A percentile compares a stretch with the other conserved stretches of the same genome.
phyloP scores from a whole-genome alignment of 2,329 filamentous ascomycete genomes.

The Neofusicoccum sp. region DNA sequence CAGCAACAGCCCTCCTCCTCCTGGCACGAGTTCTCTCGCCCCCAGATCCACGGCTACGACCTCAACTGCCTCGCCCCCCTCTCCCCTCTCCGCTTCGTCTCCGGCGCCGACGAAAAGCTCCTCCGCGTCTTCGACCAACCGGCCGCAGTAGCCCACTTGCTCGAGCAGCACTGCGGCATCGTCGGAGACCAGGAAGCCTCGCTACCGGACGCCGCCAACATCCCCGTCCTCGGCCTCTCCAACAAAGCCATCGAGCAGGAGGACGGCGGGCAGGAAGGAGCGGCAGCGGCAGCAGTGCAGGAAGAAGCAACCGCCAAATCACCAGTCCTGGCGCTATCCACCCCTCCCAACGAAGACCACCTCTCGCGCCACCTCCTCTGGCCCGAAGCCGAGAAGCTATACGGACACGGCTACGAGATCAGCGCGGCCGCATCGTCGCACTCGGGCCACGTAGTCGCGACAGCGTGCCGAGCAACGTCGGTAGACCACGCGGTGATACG shows the following conservation, averaged over 20 bases:
- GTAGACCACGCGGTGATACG: conserved; percentile 93
- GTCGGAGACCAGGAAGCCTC: conserved; percentile 4
- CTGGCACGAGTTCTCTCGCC: conserved; percentile 95
- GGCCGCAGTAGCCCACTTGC: conserved; percentile 74
- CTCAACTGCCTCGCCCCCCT: conserved; percentile 89
- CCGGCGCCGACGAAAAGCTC: conserved; percentile 97
- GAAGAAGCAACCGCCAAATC: conserved; percentile 45
- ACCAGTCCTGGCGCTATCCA: conserved; percentile 61
- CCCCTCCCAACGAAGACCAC: conserved; percentile 87
- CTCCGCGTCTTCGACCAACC: conserved; percentile 93
- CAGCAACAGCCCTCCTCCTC: conserved; percentile 55
- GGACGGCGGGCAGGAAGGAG: conserved; percentile 57
- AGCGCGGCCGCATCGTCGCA: conserved; percentile 74
- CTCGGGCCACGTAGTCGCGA: conserved; percentile 77
- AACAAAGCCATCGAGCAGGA: conserved; percentile 77
- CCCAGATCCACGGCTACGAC: conserved; percentile 98
- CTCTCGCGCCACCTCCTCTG: conserved; percentile 89
- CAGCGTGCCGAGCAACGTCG: conserved; percentile 89
- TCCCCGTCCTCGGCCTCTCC: conserved; percentile 90
- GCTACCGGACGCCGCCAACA: conserved; percentile 86
- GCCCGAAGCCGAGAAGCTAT: conserved; percentile 95
- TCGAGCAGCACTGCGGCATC: conserved; percentile 69
- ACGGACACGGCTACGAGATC: conserved; percentile 97
- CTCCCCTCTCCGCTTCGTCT: conserved; percentile 76
- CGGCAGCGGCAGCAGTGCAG: conserved; percentile 58